These are phyloP conservation scores for Heterobasidion irregulare DNA, from an alignment of 1,284 basidiomycete species.

Conservation along the genomic window DNA sequence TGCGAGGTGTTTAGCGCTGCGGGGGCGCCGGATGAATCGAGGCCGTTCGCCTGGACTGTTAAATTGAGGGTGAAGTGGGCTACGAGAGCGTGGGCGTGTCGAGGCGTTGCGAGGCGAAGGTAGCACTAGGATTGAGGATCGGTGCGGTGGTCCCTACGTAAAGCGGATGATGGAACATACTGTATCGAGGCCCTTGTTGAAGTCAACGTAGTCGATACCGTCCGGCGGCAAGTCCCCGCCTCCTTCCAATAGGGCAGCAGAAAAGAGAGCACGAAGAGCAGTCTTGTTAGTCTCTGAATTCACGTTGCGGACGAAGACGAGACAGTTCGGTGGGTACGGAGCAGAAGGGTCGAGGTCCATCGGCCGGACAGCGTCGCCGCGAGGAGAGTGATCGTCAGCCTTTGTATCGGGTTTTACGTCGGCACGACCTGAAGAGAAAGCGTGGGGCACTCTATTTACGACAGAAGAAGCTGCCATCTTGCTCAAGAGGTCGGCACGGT, in stretches of 20 bases:
- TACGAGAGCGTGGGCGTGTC: conserved; percentile 35
- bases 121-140: conserved; percentile 42
- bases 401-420: background rate
- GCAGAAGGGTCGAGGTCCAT: conserved; percentile 17
- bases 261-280: conserved; percentile 54
- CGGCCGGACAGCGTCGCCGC: background rate
- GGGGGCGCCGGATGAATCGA: conserved; percentile 26
- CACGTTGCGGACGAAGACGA: conserved; percentile 61
- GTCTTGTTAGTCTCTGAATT: conserved; percentile 73
- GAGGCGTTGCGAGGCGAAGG: conserved; percentile 53
- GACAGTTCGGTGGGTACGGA: conserved; percentile 53
- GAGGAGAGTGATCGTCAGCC: background rate
- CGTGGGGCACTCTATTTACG: background rate
- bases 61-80: conserved; percentile 30
- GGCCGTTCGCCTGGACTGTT: conserved; percentile 35
- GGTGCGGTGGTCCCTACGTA: background rate
- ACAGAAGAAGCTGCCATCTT: conserved; percentile 24
- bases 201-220: conserved; percentile 69
- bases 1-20: conserved; percentile 22
- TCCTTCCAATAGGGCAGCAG: conserved; percentile 24
- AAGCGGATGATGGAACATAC: conserved; percentile 27
- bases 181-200: conserved; percentile 64
- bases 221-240: conserved; percentile 9
- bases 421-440: background rate
- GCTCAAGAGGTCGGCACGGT: conserved; percentile 42